Percentiles rank a stretch among this genome's conserved stretches.
Conservation (phyloP, 768 basidiomycete genomes). For the Podaxis sp. region DNA sequence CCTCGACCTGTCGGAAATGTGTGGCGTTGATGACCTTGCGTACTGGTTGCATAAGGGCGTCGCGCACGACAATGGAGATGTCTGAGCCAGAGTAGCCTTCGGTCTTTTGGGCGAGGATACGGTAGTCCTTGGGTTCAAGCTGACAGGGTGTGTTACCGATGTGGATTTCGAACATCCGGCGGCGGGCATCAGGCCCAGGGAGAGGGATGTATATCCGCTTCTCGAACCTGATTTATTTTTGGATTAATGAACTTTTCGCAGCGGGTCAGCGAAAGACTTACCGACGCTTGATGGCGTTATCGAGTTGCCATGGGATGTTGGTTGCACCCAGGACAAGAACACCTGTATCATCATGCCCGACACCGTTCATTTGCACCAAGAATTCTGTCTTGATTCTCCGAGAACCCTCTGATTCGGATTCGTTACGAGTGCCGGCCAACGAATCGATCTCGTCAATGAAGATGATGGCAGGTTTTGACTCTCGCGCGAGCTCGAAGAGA, state of each 20-base stretch:
- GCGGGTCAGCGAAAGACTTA: slow-evolving; percentile 27
- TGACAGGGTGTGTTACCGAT: slow-evolving; percentile 91
- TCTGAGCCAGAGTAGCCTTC: slow-evolving; percentile 96
- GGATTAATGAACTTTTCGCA: background rate
- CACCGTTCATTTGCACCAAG: slow-evolving; percentile 98
- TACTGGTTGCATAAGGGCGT: slow-evolving; percentile 98
- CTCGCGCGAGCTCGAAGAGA: slow-evolving; percentile 93
- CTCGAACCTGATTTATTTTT: slow-evolving; percentile 64
- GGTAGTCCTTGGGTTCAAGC: slow-evolving; percentile 75
- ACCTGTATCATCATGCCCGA: slow-evolving; percentile 96
- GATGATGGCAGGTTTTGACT: slow-evolving; percentile 96
- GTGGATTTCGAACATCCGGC: slow-evolving; percentile 96
- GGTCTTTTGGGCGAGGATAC: slow-evolving; percentile 77
- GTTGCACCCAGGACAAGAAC: slow-evolving; percentile 96
- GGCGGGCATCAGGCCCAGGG: slow-evolving; percentile 87
- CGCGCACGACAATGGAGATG: slow-evolving; percentile 90
- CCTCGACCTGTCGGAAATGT: slow-evolving; percentile 71
- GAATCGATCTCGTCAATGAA: slow-evolving; percentile 99
- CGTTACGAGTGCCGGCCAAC: slow-evolving; percentile 89
- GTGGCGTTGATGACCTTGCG: slow-evolving; percentile 94
- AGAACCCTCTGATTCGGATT: slow-evolving; percentile 97
- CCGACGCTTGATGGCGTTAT: slow-evolving; percentile 96
- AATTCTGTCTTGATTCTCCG: slow-evolving; percentile 97
- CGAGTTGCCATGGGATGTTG: slow-evolving; percentile 98
- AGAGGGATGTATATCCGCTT: slow-evolving; percentile 98